Evolutionary conservation across 495 filamentous ascomycete species (phyloP).

Genomic region (Clohesyomyces aquaticus): DNA sequence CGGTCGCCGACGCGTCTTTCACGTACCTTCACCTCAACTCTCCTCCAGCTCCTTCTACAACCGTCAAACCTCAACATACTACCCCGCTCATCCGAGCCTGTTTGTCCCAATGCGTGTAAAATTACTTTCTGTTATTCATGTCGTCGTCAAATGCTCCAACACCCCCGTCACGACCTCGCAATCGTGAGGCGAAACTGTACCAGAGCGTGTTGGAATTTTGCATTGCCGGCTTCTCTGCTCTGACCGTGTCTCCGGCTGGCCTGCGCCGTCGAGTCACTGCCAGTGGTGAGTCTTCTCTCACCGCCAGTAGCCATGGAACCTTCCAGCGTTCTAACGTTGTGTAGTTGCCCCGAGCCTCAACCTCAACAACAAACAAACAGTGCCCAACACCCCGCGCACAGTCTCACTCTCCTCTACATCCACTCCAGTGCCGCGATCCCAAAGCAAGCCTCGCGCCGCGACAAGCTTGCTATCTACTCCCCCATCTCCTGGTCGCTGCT

Average conservation of each 20-base stretch:
- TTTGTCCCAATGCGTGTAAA: neutral
- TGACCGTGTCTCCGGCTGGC: neutral
- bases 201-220: neutral
- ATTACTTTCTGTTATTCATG: neutral
- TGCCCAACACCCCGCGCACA: neutral
- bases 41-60: neutral
- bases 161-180: neutral
- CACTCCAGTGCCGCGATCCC: neutral
- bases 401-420: neutral
- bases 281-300: neutral
- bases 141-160: neutral
- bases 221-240: neutral
- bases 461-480: neutral
- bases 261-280: neutral
- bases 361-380: neutral
- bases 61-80: neutral
- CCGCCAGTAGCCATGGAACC: neutral
- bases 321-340: neutral
- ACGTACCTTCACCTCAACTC: neutral
- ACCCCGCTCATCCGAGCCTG: neutral
- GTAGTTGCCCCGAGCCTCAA: neutral
- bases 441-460: neutral
- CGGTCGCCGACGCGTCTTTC: too few species aligned
- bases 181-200: conserved; percentile 1
- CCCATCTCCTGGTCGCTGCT: too few species aligned